A percentile compares a stretch with the other conserved stretches of the same genome.
Conservation (phyloP, 1,284 basidiomycete genomes). For the Volvariella volvacea region DNA sequence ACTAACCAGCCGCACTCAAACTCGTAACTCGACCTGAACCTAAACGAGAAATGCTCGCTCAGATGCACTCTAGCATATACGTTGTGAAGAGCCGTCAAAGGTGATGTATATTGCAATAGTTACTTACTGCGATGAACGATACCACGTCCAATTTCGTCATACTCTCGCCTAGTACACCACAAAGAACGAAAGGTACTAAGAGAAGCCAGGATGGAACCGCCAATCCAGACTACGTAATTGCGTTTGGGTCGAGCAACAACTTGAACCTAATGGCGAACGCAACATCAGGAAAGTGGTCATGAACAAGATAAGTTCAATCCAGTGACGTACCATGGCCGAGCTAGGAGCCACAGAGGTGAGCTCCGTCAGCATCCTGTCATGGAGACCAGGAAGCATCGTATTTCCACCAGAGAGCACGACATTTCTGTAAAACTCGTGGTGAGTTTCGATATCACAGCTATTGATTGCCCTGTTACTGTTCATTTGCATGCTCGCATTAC, state of each 20-base stretch:
- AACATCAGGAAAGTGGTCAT: neutral
- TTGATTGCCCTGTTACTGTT: slow-evolving; percentile 58
- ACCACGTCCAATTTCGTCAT: slow-evolving; percentile 29
- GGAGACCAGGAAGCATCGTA: slow-evolving; percentile 83
- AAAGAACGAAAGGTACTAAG: slow-evolving; percentile 77
- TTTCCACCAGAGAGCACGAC: slow-evolving; percentile 82
- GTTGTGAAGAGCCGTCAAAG: too few species aligned
- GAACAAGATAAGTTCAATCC: too few species aligned
- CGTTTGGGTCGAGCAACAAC: slow-evolving; percentile 65
- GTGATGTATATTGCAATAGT: too few species aligned
- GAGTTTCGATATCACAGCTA: slow-evolving; percentile 53
- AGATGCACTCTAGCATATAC: too few species aligned
- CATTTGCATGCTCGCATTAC: neutral
- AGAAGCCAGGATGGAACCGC: slow-evolving; percentile 68
- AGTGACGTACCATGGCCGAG: slow-evolving; percentile 57
- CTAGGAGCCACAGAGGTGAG: slow-evolving; percentile 64
- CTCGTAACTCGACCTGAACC: too few species aligned
- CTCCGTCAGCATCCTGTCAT: slow-evolving; percentile 86
- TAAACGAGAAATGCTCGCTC: too few species aligned
- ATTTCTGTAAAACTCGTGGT: slow-evolving; percentile 77
- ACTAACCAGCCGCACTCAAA: too few species aligned
- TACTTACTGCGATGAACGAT: slow-evolving; percentile 37
- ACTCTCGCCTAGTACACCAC: slow-evolving; percentile 60
- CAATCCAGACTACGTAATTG: slow-evolving; percentile 12
- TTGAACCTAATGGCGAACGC: slow-evolving; percentile 31